phyloP scores from a whole-genome alignment of 305 asterid species.

The Striga hermonthica region DNA sequence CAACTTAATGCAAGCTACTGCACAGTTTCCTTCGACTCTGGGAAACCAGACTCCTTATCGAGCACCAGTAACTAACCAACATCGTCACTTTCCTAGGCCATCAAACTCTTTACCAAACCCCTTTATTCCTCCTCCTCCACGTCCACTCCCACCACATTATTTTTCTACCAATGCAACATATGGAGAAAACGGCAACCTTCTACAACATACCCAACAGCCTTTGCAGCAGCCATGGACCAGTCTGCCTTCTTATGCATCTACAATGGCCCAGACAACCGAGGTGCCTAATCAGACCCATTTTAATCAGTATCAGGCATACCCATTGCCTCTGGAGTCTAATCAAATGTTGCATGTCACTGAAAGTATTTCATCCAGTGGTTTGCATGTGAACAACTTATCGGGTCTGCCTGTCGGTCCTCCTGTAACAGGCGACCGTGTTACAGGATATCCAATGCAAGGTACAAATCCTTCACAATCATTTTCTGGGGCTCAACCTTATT shows the following conservation, averaged over 20 bases:
- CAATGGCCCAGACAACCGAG: constrained; percentile 41
- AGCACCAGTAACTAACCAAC: constrained; percentile 52
- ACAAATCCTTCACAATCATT: constrained; percentile 36
- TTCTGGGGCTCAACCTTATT: constrained; percentile 40
- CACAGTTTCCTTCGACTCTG: constrained; percentile 35
- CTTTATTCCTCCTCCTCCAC: constrained; percentile 57
- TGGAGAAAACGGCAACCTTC: constrained; percentile 40
- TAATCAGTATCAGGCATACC: constrained; percentile 45
- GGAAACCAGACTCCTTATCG: constrained; percentile 44
- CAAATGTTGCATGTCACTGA: constrained; percentile 33
- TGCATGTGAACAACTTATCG: constrained; percentile 37
- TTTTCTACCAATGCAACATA: constrained; percentile 30
- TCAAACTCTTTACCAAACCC: constrained; percentile 46
- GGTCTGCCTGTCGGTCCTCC: constrained; percentile 39
- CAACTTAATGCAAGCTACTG: constrained; percentile 37
- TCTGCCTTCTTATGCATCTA: constrained; percentile 42
- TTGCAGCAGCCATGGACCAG: constrained; percentile 41
- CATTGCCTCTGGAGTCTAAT: constrained; percentile 40
- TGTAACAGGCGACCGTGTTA: constrained; percentile 31
- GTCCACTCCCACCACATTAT: constrained; percentile 37
- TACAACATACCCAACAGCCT: constrained; percentile 46
- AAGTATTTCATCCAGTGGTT: constrained; percentile 39
- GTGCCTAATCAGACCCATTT: constrained; percentile 39
- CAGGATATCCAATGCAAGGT: constrained; percentile 37
- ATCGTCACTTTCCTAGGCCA: constrained; percentile 47